Percentiles rank a stretch among this genome's conserved stretches.
Evolutionary conservation across 208 protist species (phyloP).

Genomic region (Wallacemonas sp.): DNA sequence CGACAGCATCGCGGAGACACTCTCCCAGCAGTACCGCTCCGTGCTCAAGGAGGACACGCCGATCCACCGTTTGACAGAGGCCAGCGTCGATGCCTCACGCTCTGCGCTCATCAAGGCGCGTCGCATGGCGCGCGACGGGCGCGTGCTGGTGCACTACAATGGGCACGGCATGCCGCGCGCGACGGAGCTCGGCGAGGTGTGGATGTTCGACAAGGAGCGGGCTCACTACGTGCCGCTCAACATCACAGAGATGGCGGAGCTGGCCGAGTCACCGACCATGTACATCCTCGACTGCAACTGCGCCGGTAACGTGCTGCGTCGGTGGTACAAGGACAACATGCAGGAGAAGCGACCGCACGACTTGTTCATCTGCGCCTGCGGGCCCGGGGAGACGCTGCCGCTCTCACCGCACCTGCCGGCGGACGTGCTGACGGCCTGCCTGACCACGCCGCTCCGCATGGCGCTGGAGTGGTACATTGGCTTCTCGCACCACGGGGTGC

Average conservation of each 20-base stretch:
- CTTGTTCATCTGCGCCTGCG: slow-evolving; percentile 97
- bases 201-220: slow-evolving; percentile 98
- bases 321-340: slow-evolving; percentile 76
- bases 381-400: slow-evolving; percentile 94
- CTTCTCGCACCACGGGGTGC: slow-evolving; percentile 74
- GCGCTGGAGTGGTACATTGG: slow-evolving; percentile 95
- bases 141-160: slow-evolving; percentile 99
- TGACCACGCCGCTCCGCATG: slow-evolving; percentile 98
- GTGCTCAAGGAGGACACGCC: slow-evolving; percentile 45
- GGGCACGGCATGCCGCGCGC: slow-evolving; percentile 98
- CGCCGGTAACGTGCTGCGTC: slow-evolving; percentile 86
- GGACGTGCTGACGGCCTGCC: slow-evolving; percentile 98
- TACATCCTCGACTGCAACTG: slow-evolving; percentile 98
- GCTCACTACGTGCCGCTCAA: slow-evolving; percentile 99
- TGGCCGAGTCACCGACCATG: slow-evolving; percentile 93
- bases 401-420: slow-evolving; percentile 97
- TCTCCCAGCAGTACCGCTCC: slow-evolving; percentile 94
- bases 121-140: slow-evolving; percentile 82
- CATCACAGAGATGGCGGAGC: slow-evolving; percentile 94
- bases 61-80: slow-evolving; percentile 92
- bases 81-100: slow-evolving; percentile 94
- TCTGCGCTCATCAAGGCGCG: slow-evolving; percentile 80
- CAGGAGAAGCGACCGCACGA: slow-evolving; percentile 85
- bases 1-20: slow-evolving; percentile 85
- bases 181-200: slow-evolving; percentile 97